Evolutionary conservation across 2,329 filamentous ascomycete species (phyloP).

Genomic region (Penicillium crustosum): DNA sequence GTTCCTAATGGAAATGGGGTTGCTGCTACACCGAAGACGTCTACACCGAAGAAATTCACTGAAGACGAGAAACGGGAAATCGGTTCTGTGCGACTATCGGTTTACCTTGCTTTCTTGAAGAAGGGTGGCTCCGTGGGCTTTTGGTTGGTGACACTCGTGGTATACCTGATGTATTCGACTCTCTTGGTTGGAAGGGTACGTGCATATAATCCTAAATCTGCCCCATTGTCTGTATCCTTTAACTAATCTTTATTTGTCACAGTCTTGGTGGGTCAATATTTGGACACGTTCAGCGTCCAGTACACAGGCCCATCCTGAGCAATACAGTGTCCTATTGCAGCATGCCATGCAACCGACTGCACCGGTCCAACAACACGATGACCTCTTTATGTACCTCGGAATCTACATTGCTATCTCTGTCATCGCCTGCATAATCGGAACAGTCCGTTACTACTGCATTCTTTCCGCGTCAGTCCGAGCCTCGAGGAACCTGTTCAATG

Average conservation of each 20-base stretch:
- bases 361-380: slow-evolving; percentile 35
- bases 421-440: slow-evolving; percentile 58
- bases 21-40: slow-evolving; percentile 20
- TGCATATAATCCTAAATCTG: slow-evolving; percentile 1
- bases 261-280: slow-evolving; percentile 51
- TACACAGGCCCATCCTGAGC: slow-evolving; percentile 16
- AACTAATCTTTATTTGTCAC: slow-evolving; percentile 3
- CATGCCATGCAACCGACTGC: slow-evolving; percentile 12
- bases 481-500: slow-evolving; percentile 66
- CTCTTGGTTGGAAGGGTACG: slow-evolving; percentile 54
- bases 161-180: slow-evolving; percentile 58
- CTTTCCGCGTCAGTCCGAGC: slow-evolving; percentile 67
- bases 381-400: slow-evolving; percentile 60
- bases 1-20: slow-evolving; percentile 17
- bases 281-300: slow-evolving; percentile 43
- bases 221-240: not conserved
- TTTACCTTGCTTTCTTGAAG: slow-evolving; percentile 68
- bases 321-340: slow-evolving; percentile 17
- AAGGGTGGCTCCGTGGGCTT: slow-evolving; percentile 64
- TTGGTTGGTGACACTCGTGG: slow-evolving; percentile 56
- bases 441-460: slow-evolving; percentile 62
- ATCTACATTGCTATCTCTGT: slow-evolving; percentile 66
- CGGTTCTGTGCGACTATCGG: slow-evolving; percentile 64
- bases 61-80: slow-evolving; percentile 72
- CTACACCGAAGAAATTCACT: slow-evolving; percentile 65